Base-by-base conservation (phyloP, 495 filamentous ascomycete species). In the Glutinoglossum americanum region DNA sequence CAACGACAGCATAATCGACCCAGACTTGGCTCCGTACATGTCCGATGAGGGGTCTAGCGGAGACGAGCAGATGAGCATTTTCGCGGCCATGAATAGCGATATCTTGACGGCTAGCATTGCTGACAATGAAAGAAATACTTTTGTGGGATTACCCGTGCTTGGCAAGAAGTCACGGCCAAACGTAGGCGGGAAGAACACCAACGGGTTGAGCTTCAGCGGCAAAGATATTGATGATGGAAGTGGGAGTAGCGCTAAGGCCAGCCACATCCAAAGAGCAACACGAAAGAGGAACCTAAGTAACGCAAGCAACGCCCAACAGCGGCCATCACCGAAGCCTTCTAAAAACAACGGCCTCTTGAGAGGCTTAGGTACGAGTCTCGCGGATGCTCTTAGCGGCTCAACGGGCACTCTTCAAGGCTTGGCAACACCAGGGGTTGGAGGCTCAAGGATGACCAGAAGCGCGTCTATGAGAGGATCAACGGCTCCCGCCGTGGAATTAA, bases 1-100 rank as follows among this genome's bases (percentile, higher is more conserved):
- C 64, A 87, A 87, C 62, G 93, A 99, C 65, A 96, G 87, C 63
- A 94, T 99, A 61, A 97, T 97, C 65, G 93, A 99, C 64, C 90
- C 93, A 3, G 93, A 97, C 63, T 72, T 97, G 17, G 89, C 89
- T 1, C 86, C 88, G 28, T 97, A 90, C 70, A 83, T 97, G 73
- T 97, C 92, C 19, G 93, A 99, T 67, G 84, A 89, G 63, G 88
- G 82, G 23, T 90, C 87, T 1, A 96, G 85, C 64, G 92, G 83
- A 19, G 89, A 94, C 62, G 89, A 97, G 56, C 87, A 92, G 64
- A 80, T 88, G 69, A 89, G 82, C 66, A 83, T 97, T 19, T 80
- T 92, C 64, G 78, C 85, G 27, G 82, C 84, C 0, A 79, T 93
- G 25, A 74, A 74, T 33, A 74, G 75, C 25, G 71, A 70, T 28